phyloP scores from a whole-genome alignment of 2,329 filamentous ascomycete species.

The Colletotrichum spaethianum region DNA sequence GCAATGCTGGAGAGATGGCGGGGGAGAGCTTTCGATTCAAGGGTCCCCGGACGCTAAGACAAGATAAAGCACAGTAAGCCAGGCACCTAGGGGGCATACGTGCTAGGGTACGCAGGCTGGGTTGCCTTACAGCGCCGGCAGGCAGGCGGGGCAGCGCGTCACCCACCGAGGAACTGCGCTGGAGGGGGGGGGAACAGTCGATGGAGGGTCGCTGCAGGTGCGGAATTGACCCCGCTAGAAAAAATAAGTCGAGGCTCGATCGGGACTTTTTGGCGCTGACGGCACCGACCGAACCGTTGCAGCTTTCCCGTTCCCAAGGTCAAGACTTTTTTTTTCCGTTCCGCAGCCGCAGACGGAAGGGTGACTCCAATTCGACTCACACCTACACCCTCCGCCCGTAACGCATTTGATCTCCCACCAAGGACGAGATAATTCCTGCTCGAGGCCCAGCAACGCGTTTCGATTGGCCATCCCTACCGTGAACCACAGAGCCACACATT shows the following conservation, averaged over 20 bases:
- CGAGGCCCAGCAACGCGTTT: too few species aligned
- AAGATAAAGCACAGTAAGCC: conserved; percentile 19
- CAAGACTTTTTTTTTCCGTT: background rate
- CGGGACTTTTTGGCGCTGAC: too few species aligned
- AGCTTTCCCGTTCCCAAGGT: background rate
- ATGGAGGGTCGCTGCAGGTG: background rate
- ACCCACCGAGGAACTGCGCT: conserved; percentile 1
- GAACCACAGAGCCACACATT: background rate
- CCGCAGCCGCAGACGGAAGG: background rate
- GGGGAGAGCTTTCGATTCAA: conserved; percentile 22
- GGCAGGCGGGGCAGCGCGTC: conserved; percentile 4
- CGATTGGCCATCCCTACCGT: background rate
- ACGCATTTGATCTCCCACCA: background rate
- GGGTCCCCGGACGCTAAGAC: conserved; percentile 36
- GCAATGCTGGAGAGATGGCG: conserved; percentile 12
- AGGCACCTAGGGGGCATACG: conserved; percentile 16
- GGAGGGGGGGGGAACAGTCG: too few species aligned
- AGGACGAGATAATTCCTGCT: too few species aligned
- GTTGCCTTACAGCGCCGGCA: conserved; percentile 13
- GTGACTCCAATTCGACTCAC: conserved; percentile 1
- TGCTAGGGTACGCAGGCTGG: background rate
- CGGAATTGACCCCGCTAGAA: conserved; percentile 29
- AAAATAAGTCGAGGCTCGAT: conserved; percentile 6
- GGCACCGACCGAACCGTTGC: background rate
- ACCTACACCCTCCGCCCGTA: background rate